Evolutionary conservation across 306 rosid species (phyloP).

Genomic region (Nissolia schottii): DNA sequence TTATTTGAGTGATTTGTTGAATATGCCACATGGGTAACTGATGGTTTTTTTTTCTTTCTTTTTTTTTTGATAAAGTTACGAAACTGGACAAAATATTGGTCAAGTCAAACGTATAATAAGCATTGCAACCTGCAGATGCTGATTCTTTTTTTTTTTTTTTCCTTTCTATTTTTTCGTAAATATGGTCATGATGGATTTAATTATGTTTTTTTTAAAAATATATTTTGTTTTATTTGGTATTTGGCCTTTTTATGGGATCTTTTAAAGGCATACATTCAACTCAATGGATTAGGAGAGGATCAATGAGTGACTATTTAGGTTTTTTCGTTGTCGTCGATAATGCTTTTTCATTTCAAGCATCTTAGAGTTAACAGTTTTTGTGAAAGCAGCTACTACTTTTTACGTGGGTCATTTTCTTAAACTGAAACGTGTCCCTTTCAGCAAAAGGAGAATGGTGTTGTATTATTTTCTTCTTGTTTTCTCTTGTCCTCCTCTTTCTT

Average conservation of each 20-base stretch:
- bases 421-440: conserved; percentile 55
- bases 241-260: neutral
- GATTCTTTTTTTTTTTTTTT: conserved; percentile 11
- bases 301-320: conserved; percentile 1
- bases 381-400: conserved; percentile 40
- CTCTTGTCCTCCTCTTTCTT: conserved; percentile 22
- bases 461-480: conserved; percentile 6
- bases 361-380: conserved; percentile 36
- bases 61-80: too few species aligned
- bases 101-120: conserved; percentile 48
- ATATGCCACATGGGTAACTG: conserved; percentile 16
- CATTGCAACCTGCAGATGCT: conserved; percentile 36
- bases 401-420: conserved; percentile 48
- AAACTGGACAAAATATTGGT: conserved; percentile 43
- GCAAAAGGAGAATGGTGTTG: neutral
- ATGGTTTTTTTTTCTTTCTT: conserved; percentile 20
- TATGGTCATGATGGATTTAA: neutral
- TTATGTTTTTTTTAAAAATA: neutral
- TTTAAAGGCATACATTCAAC: neutral
- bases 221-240: neutral
- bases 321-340: neutral
- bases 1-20: conserved; percentile 4
- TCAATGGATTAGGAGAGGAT: conserved; percentile 11
- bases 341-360: conserved; percentile 38
- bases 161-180: neutral